Percentiles rank a stretch among this genome's conserved stretches.
Evolutionary conservation across 2,329 filamentous ascomycete genomes (phyloP).

Genomic region (Ploettnerulaceae sp.): DNA sequence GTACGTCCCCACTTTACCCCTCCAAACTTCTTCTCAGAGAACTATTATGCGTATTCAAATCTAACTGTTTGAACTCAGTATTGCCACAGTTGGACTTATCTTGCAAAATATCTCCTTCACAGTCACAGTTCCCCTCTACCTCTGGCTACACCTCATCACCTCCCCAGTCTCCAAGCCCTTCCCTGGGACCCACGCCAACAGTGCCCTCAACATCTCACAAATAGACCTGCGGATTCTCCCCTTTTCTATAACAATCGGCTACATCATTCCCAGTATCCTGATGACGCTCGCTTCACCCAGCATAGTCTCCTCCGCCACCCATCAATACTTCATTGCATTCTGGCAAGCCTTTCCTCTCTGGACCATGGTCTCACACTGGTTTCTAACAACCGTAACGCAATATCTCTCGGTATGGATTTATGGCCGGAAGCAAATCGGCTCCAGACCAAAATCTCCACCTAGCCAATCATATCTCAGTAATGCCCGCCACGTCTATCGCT

Average conservation of each 20-base stretch:
- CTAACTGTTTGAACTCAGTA: constrained; percentile 12
- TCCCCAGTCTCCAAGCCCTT: constrained; percentile 36
- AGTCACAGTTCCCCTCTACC: constrained; percentile 40
- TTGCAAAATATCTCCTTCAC: constrained; percentile 42
- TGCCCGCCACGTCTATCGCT: constrained; percentile 27
- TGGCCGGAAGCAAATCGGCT: constrained; percentile 16
- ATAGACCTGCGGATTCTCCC: constrained; percentile 35
- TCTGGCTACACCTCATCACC: constrained; percentile 39
- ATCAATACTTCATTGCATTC: constrained; percentile 43
- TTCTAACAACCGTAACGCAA: constrained; percentile 19
- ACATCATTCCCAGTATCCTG: constrained; percentile 40
- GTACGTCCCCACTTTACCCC: constrained; percentile 32
- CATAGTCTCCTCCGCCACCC: constrained; percentile 37
- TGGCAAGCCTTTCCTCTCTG: constrained; percentile 49
- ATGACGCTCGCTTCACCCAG: constrained; percentile 41
- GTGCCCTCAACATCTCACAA: constrained; percentile 28
- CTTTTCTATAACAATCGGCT: constrained; percentile 39
- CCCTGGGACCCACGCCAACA: constrained; percentile 33
- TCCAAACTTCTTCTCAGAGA: too few relatives aligned
- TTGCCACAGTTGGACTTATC: constrained; percentile 38
- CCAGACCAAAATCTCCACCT: constrained; percentile 24
- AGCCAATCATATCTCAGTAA: constrained; percentile 23
- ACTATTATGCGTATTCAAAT: not conserved
- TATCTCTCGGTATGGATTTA: constrained; percentile 19
- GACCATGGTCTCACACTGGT: constrained; percentile 38